Evolutionary conservation across 495 filamentous ascomycete genomes (phyloP), one percentile per base, ranked within the genome.

Genomic region (Talaromyces proteolyticus): DNA sequence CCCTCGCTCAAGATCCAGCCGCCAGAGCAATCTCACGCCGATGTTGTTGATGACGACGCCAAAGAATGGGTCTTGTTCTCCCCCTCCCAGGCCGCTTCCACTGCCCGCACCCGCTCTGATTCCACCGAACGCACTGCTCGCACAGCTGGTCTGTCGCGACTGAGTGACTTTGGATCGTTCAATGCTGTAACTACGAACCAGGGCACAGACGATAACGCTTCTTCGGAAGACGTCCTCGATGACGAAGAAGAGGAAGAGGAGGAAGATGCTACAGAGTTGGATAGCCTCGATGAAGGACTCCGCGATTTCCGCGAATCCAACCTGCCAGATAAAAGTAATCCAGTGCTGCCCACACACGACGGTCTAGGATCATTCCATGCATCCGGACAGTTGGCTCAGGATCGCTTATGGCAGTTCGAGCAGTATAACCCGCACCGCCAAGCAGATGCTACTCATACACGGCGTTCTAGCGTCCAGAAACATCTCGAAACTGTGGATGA

Each of bases 41-140:
- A 42, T 19, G 11, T 61, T 55, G 52, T 60, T 48, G 54, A 65
- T 53, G 81, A 86, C 58, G 87, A 95, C 44, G 81, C 88, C 3
- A 84, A 91, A 61, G 91, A 95, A 81, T 97, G 93, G 94, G 83
- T 98, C 40, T 80, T 98, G 55, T 98, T 98, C 69, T 89, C 89
- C 10, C 90, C 91, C 3, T 73, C 78, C 16, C 66, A 62, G 26
- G 80, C 82, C 18, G 70, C 80, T 34, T 81, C 83, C 6, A 80
- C 79, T 41, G 77, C 81, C 34, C 77, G 77, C 16, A 87, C 84
- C 0, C 83, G 85, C 57, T 79, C 86, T 10, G 84, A 80, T 49
- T 90, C 88, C 18, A 84, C 87, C 11, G 82, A 82, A 29, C 79
- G 77, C 50, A 88, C 87, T 44, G 77, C 81, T 37, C 75, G 73